Evolutionary conservation across 345 rosid genomes (phyloP).

Genomic region (Trapa bicornis): DNA sequence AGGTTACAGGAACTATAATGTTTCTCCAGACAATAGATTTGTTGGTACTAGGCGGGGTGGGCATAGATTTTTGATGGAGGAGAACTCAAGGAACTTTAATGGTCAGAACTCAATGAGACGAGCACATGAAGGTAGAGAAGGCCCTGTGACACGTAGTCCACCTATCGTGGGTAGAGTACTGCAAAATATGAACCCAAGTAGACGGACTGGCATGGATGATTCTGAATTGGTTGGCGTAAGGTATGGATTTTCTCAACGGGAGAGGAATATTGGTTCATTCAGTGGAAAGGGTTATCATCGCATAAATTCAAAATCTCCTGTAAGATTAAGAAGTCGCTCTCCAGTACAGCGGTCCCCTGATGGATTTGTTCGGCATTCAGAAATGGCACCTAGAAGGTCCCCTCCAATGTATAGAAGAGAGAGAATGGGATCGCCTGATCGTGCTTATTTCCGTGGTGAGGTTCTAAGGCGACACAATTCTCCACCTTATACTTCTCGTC

Average conservation of each 20-base stretch:
- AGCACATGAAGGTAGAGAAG: slow-evolving; percentile 38
- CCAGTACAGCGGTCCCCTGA: slow-evolving; percentile 64
- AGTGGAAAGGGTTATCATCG: slow-evolving; percentile 37
- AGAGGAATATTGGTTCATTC: slow-evolving; percentile 35
- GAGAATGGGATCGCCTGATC: slow-evolving; percentile 54
- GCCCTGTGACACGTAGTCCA: slow-evolving; percentile 25
- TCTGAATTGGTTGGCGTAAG: slow-evolving; percentile 48
- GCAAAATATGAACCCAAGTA: slow-evolving; percentile 30
- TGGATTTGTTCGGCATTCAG: slow-evolving; percentile 47
- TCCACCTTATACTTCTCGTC: slow-evolving; percentile 45
- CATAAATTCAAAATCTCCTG: slow-evolving; percentile 57
- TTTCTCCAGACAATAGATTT: slow-evolving; percentile 35
- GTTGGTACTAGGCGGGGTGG: slow-evolving; percentile 45
- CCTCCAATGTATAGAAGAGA: slow-evolving; percentile 54
- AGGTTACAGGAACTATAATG: slow-evolving; percentile 38
- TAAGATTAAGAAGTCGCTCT: slow-evolving; percentile 45
- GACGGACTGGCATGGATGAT: slow-evolving; percentile 39
- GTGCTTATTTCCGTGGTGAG: slow-evolving; percentile 45
- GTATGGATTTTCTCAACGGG: slow-evolving; percentile 45
- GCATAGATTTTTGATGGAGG: slow-evolving; percentile 39
- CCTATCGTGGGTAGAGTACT: slow-evolving; percentile 40
- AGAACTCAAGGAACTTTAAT: slow-evolving; percentile 27
- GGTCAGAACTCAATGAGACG: slow-evolving; percentile 37
- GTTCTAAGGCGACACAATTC: slow-evolving; percentile 52
- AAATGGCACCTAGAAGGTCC: slow-evolving; percentile 46